Evolutionary conservation across 148 eudicot species (phyloP), one percentile per base, ranked within the genome.

Genomic region (Linanthus parryae): DNA sequence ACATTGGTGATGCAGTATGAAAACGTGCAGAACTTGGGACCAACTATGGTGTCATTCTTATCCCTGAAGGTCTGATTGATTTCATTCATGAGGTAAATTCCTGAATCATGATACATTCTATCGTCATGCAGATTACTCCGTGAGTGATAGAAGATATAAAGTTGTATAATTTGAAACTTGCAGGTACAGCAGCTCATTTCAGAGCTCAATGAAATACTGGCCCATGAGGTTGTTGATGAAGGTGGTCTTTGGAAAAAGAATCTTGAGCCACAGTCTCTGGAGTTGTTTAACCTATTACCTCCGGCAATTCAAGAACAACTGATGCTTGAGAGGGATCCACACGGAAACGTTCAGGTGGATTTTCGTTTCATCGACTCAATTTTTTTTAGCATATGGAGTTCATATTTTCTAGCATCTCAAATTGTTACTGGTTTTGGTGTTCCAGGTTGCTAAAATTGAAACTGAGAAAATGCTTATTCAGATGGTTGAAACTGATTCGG

Each of bases 391-490:
- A 21, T 25, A 9, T 4, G 5, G 19, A 15, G 48, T 13, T 36
- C 25, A 26, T 13, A 29, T 29, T 16, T 36, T 21, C 17, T 4
- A 11, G 2, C 47, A 16, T 20, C n/a, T 20, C n/a, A n/a, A n/a
- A n/a, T n/a, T n/a, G 29, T 34, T n/a, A 31, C 11, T 52, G 21
- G 23, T 40, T 18, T 55, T 29, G 23, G 11, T 22, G n/a, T 28
- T 38, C 30, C 74, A 92, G 99, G 99, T 88, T 66, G 96, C 96
- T 24, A 88, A 88, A 75, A 88, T 94, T 33, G 96, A 88, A 76
- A 94, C 99, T 26, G 96, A 88, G 69, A 94, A 94, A 73, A 88
- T 88, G 95, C 91, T 94, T 56, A 94, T 88, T 59, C 96, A 94
- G 66, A 94, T 94, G 99, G 99, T 82, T 58, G 96, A 88, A 73